These are phyloP conservation scores for Clavispora santaluciae DNA, from an alignment of 805 yeast species.

Conservation along the genomic window DNA sequence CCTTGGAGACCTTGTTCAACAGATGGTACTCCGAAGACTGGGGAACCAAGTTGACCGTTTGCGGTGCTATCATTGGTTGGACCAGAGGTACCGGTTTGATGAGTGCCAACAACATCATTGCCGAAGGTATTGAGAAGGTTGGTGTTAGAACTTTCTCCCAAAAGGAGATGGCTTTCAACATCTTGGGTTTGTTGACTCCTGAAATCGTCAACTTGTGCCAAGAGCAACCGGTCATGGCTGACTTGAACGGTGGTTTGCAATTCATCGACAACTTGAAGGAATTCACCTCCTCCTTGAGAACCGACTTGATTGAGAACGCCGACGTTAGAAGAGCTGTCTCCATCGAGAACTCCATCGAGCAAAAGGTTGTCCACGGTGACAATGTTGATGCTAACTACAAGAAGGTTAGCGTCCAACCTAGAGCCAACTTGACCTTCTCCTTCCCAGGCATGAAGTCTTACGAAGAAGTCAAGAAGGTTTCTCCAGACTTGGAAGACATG, in stretches of 20 bases:
- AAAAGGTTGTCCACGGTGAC: conserved; percentile 78
- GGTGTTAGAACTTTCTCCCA: conserved; percentile 99
- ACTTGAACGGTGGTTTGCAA: conserved; percentile 98
- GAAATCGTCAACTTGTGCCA: conserved; percentile 82
- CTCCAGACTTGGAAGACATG: conserved; percentile 83
- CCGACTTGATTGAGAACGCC: conserved; percentile 70
- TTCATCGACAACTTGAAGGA: conserved; percentile 88
- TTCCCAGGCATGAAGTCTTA: conserved; percentile 87
- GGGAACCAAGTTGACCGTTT: conserved; percentile 88
- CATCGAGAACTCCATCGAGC: conserved; percentile 86
- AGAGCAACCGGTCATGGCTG: conserved; percentile 94
- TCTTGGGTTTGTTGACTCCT: conserved; percentile 89
- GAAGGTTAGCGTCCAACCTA: conserved; percentile 77
- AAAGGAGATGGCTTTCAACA: conserved; percentile 98
- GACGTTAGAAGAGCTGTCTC: conserved; percentile 95
- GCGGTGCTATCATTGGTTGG: conserved; percentile 99
- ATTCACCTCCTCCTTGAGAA: conserved; percentile 73
- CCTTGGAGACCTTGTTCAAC: conserved; percentile 93
- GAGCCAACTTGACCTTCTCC: conserved; percentile 89
- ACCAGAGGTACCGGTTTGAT: conserved; percentile 99
- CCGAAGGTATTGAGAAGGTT: conserved; percentile 91
- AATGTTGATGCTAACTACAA: conserved; percentile 81
- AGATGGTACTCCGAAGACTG: conserved; percentile 99
- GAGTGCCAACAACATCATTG: conserved; percentile 95
- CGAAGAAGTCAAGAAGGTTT: conserved; percentile 59